A percentile compares a stretch with the other conserved stretches of the same genome.
Evolutionary conservation across 129 eudicot species (phyloP).

Genomic region (Lactuca sativa): DNA sequence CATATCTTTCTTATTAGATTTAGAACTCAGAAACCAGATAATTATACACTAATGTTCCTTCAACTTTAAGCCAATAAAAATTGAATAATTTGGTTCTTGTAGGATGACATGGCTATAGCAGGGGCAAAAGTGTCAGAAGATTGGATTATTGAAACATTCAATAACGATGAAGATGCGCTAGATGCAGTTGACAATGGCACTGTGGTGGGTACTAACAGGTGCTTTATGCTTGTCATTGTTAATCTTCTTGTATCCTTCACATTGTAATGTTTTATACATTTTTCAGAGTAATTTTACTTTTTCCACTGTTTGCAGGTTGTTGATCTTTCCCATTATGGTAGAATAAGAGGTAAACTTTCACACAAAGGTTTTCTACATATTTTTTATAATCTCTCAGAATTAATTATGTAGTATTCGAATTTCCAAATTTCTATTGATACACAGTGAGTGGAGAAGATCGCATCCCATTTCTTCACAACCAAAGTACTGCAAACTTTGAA

Average conservation of each 20-base stretch:
- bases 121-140: slow-evolving; percentile 50
- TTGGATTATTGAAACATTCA: slow-evolving; percentile 50
- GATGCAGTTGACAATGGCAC: slow-evolving; percentile 56
- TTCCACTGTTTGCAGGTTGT: slow-evolving; percentile 47
- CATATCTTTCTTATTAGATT: no score
- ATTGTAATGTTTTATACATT: neutral
- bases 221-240: slow-evolving; percentile 18
- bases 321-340: slow-evolving; percentile 80
- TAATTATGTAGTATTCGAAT: neutral
- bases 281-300: slow-evolving; percentile 2
- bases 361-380: neutral
- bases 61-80: slow-evolving; percentile 2
- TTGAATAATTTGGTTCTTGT: slow-evolving; percentile 10
- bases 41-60: neutral
- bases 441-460: slow-evolving; percentile 92
- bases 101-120: slow-evolving; percentile 52
- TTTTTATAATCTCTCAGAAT: neutral
- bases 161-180: slow-evolving; percentile 70
- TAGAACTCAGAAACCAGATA: no score
- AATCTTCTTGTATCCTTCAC: neutral
- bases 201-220: slow-evolving; percentile 59
- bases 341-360: slow-evolving; percentile 69
- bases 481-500: slow-evolving; percentile 91
- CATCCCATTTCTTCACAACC: slow-evolving; percentile 82
- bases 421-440: slow-evolving; percentile 20